These are phyloP conservation scores for Citrus cavaleriei DNA, from an alignment of 345 rosid species.

Conservation along the genomic window DNA sequence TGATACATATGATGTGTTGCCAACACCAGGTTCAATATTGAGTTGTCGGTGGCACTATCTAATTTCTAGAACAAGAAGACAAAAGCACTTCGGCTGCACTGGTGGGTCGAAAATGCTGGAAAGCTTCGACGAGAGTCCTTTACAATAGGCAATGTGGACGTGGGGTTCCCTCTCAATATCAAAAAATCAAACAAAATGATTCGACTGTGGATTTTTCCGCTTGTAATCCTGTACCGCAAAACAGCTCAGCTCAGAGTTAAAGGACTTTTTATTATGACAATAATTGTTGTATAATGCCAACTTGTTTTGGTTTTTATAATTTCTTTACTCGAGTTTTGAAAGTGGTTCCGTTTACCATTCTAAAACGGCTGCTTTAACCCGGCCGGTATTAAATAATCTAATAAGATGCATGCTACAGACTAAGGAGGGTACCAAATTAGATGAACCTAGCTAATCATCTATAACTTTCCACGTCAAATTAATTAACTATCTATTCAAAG, in stretches of 20 bases:
- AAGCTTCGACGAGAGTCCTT: not conserved
- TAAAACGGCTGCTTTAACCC: not conserved
- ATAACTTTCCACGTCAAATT: not conserved
- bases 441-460: not conserved
- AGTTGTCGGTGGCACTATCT: not conserved
- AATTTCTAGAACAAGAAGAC: not conserved
- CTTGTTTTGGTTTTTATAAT: not conserved
- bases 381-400: not conserved
- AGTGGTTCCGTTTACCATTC: not conserved
- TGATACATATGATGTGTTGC: not conserved
- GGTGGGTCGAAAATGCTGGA: not conserved
- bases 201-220: not conserved
- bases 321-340: not conserved
- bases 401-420: not conserved
- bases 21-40: not conserved
- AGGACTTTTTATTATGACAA: not conserved
- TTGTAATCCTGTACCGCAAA: not conserved
- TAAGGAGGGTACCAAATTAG: not conserved
- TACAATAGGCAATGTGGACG: not conserved
- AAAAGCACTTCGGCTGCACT: not conserved
- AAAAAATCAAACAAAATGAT: conserved; percentile 11
- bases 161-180: not conserved
- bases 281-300: not conserved
- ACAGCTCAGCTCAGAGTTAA: conserved; percentile 12
- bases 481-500: not conserved